Base-by-base conservation (phyloP, 129 eudicot genomes). In the Lactuca saligna region DNA sequence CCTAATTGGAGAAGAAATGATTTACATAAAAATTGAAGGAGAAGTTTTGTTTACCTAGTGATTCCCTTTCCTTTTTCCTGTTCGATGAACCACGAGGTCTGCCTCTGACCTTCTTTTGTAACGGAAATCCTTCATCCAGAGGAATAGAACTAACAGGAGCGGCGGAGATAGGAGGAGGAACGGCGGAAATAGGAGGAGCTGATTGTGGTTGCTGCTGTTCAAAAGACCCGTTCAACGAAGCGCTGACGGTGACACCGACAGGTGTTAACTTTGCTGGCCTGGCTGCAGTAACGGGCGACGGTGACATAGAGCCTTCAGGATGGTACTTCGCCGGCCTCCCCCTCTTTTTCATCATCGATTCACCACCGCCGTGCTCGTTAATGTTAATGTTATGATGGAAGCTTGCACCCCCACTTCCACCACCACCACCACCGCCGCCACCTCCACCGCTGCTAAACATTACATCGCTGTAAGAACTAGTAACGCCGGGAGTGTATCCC, bases 281-380 rank as follows among this genome's bases (percentile, higher is more conserved):
- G 6, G 74, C 77, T 14, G 78, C 50, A 5, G 63, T 12, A 3
- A 73, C 50, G 0, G 64, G 54, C 0, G 78, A 33, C 70, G 76
- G 66, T 14, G 90, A 78, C 84, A 90, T 81, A 50, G 82, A 55
- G 0, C 92, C 92, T 54, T 91, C 95, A 3, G 92, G 85, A 5
- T 75, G 90, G 69, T 91, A 91, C 75, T 91, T 91, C 57, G 90
- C 77, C 8, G 97, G 97, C 63, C 97, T 72, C 5, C 97, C 97
- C 58, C 97, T 81, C 82, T 85, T 90, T 61, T 79, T 80, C 55
- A 85, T 78, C 69, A 72, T 17, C 2, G 66, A 54, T 9, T 84
- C 94, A 10, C 63, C 14, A 60, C 84, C 92, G n/a, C 75, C 57
- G 7, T 75, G 80, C 73, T 71, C 67, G 54, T 66, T 78, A 42